Conservation (phyloP, 202 grass and related monocot genomes). For the Digitaria exilis region DNA sequence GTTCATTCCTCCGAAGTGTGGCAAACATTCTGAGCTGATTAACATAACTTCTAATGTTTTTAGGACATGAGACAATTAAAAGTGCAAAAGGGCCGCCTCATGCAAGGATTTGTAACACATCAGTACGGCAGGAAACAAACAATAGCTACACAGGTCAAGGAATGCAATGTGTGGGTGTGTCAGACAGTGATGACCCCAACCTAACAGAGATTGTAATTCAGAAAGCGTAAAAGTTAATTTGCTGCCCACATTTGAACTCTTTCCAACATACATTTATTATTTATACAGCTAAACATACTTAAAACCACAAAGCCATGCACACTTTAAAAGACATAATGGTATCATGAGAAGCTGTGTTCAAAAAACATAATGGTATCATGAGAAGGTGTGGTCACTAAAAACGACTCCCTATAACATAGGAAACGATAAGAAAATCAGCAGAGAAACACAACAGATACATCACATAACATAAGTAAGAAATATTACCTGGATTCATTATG, state of each 20-base stretch:
- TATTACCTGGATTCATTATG: conserved; percentile 71
- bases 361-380: not conserved
- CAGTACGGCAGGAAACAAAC: not conserved
- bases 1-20: not conserved
- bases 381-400: not conserved
- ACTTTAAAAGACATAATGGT: not conserved
- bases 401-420: not conserved
- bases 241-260: not conserved
- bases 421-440: not conserved
- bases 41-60: not conserved
- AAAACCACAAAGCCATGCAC: not conserved
- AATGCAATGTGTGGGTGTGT: not conserved
- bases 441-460: not conserved
- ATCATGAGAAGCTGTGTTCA: not conserved
- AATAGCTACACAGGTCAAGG: not conserved
- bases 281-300: conserved; percentile 9
- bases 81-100: not conserved
- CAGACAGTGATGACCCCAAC: not conserved
- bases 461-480: not conserved
- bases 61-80: no score
- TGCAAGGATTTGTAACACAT: not conserved
- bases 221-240: not conserved
- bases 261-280: not conserved
- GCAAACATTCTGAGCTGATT: not conserved
- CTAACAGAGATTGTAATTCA: not conserved